These are phyloP conservation scores for Endoconidiophora laricicola DNA, from an alignment of 2,329 filamentous ascomycete genomes.

Conservation along the genomic window DNA sequence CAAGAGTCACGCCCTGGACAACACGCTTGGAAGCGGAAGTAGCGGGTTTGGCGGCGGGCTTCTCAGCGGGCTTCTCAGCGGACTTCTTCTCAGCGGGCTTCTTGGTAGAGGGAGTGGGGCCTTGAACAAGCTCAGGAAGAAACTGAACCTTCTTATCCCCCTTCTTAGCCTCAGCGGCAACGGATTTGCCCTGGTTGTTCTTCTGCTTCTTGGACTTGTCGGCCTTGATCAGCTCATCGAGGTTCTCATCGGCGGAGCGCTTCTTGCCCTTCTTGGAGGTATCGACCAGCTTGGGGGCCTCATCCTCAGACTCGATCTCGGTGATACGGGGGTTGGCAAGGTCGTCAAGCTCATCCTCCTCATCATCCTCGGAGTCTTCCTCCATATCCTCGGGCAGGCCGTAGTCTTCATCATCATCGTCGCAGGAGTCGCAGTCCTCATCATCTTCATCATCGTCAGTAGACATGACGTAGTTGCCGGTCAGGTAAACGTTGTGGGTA, in stretches of 20 bases:
- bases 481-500: slow-evolving; percentile 80
- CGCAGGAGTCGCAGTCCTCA: slow-evolving; percentile 28
- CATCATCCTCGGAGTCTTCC: slow-evolving; percentile 37
- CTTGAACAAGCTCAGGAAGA: slow-evolving; percentile 96
- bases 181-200: slow-evolving; percentile 92
- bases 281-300: slow-evolving; percentile 43
- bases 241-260: slow-evolving; percentile 64
- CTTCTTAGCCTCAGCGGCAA: slow-evolving; percentile 44
- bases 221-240: slow-evolving; percentile 70
- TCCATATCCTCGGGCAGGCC: slow-evolving; percentile 71
- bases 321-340: slow-evolving; percentile 66
- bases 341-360: slow-evolving; percentile 62
- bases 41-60: slow-evolving; percentile 26
- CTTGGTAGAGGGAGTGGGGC: slow-evolving; percentile 55
- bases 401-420: slow-evolving; percentile 57
- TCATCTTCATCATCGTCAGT: slow-evolving; percentile 47
- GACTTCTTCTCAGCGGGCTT: slow-evolving; percentile 75
- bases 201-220: slow-evolving; percentile 90
- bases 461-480: slow-evolving; percentile 84
- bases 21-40: slow-evolving; percentile 51
- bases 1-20: slow-evolving; percentile 77
- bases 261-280: slow-evolving; percentile 63
- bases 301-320: slow-evolving; percentile 67
- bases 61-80: slow-evolving; percentile 81
- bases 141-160: slow-evolving; percentile 94